Evolutionary conservation across 2,329 filamentous ascomycete genomes (phyloP), one percentile per base, ranked within the genome.

Genomic region (Xylariomycetidae sp.): DNA sequence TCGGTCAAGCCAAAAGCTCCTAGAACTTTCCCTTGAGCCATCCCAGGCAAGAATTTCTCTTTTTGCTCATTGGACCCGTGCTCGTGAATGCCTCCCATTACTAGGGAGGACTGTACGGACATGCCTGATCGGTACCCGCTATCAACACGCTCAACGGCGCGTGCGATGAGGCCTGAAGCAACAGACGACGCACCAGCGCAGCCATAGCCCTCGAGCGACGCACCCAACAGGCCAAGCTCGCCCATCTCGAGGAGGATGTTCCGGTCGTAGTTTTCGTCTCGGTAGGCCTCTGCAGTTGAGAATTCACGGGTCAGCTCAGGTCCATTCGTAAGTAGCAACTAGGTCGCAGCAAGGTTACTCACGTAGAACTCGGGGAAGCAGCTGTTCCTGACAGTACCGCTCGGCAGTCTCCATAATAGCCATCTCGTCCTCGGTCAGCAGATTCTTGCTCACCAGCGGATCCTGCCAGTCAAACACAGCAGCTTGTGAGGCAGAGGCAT

Each of bases 221-320:
- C 81, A 34, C 89, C 88, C 4, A 95, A 70, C 1, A 95, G 71
- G n/a, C 89, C 89, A 7, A 95, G 68, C 56, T 92, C 85, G 26
- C 89, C 88, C 88, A 95, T 95, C 63, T 95, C 88, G 58, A 82
- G 73, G 19, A 95, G 71, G 39, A 95, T 94, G 51, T 82, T 81
- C 50, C 76, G 73, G 59, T 95, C 88, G 63, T 89, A 95, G 54
- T 87, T 60, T 61, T 95, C 88, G 57, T 90, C 79, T 45, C 88
- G 76, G 62, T 88, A 67, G 16, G 55, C 55, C 44, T 57, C 54
- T 58, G 20, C 28, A 13, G 19, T 14, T 1, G 5, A 19, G 22
- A 13, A 25, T 12, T 14, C 6, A 12, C 19, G 29, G 9, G 32
- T 52, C 28, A 51, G 41, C 33, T 12, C 20, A 37, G 13, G 3